Percentiles rank a stretch among this genome's conserved stretches.
phyloP scores from a whole-genome alignment of 2,329 filamentous ascomycete genomes.

The Sclerotiophoma versabilis region DNA sequence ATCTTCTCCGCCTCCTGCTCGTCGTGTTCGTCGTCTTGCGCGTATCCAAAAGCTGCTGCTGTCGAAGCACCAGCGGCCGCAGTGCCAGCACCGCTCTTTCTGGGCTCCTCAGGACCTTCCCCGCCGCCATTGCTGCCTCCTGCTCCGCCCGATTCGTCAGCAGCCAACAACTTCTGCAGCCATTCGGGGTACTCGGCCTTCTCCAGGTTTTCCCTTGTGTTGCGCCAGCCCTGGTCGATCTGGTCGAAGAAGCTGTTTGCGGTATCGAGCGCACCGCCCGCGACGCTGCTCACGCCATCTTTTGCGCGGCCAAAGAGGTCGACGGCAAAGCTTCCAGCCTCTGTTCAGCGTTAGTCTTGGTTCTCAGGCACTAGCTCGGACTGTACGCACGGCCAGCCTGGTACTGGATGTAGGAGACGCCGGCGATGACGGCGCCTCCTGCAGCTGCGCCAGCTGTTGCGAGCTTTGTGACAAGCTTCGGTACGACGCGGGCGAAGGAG shows the following conservation, averaged over 20 bases:
- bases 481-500: constrained; percentile 74
- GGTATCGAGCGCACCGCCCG: constrained; percentile 72
- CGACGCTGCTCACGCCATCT: constrained; percentile 73
- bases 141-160: constrained; percentile 49
- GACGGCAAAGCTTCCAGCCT: constrained; percentile 78
- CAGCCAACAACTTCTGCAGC: constrained; percentile 73
- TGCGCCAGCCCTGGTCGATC: constrained; percentile 81
- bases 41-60: constrained; percentile 80
- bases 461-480: constrained; percentile 90
- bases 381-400: constrained; percentile 79
- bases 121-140: constrained; percentile 49
- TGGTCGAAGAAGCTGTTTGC: constrained; percentile 79
- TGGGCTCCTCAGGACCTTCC: constrained; percentile 54
- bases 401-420: constrained; percentile 92
- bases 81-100: constrained; percentile 62
- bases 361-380: not conserved
- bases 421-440: constrained; percentile 85
- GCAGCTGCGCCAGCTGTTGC: constrained; percentile 88
- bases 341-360: constrained; percentile 57
- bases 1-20: constrained; percentile 69
- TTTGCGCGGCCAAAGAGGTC: constrained; percentile 77
- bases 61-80: constrained; percentile 74
- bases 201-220: constrained; percentile 80
- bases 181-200: constrained; percentile 74
- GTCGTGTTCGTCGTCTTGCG: constrained; percentile 72